A percentile compares a stretch with the other conserved stretches of the same genome.
Evolutionary conservation across 2,329 filamentous ascomycete genomes (phyloP).

Genomic region (Calonectria hongkongensis): DNA sequence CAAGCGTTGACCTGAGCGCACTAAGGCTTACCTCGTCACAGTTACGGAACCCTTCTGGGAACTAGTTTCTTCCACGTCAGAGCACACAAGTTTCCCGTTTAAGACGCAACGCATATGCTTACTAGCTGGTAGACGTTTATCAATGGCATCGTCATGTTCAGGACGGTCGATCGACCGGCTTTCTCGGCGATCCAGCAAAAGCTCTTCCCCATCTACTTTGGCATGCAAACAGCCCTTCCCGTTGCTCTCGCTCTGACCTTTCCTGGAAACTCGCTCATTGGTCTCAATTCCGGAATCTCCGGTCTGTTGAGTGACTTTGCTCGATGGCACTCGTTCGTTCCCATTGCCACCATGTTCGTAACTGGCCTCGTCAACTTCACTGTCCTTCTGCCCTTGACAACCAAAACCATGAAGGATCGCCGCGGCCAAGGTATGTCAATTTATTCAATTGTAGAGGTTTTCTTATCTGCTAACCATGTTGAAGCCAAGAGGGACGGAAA

Average conservation of each 20-base stretch:
- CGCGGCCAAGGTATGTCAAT: slow-evolving; percentile 82
- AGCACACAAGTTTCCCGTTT: background rate
- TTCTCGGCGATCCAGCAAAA: slow-evolving; percentile 88
- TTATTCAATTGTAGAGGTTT: background rate
- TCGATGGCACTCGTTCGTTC: slow-evolving; percentile 78
- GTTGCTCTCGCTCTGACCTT: slow-evolving; percentile 86
- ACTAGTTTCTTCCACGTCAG: slow-evolving; percentile 88
- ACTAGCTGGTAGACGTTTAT: slow-evolving; percentile 79
- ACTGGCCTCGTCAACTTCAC: slow-evolving; percentile 82
- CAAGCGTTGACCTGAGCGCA: background rate
- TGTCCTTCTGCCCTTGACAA: slow-evolving; percentile 84
- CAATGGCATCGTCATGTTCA: slow-evolving; percentile 84
- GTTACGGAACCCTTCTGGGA: slow-evolving; percentile 92
- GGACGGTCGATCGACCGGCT: slow-evolving; percentile 83
- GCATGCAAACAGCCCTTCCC: slow-evolving; percentile 85
- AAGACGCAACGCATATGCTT: slow-evolving; percentile 31
- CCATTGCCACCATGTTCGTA: slow-evolving; percentile 82
- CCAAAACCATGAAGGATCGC: slow-evolving; percentile 82
- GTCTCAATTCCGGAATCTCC: slow-evolving; percentile 68
- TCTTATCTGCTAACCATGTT: slow-evolving; percentile 42
- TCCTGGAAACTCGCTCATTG: slow-evolving; percentile 75
- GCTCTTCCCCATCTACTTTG: slow-evolving; percentile 93
- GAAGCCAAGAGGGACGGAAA: slow-evolving; percentile 91
- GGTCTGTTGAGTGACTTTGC: slow-evolving; percentile 77
- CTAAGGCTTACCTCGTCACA: slow-evolving; percentile 61